A percentile compares a stretch with the other conserved stretches of the same genome.
Conservation (phyloP, 768 basidiomycete genomes). For the Termitomyces sp. region DNA sequence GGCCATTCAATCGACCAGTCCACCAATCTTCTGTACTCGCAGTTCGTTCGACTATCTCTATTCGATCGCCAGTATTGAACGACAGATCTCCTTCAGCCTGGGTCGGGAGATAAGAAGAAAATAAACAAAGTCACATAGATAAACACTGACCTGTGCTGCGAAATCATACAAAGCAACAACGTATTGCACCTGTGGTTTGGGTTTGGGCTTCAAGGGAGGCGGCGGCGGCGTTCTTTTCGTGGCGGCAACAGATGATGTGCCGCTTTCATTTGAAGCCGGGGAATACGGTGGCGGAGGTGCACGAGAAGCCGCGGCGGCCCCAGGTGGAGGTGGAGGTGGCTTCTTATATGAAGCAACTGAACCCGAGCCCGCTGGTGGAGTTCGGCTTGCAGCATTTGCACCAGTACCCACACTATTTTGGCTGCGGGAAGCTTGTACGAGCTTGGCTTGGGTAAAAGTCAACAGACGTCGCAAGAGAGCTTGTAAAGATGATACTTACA, state of each 20-base stretch:
- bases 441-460: constrained; percentile 43
- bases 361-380: constrained; percentile 30
- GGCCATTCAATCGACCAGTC: constrained; percentile 84
- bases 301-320: constrained; percentile 20
- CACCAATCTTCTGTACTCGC: constrained; percentile 93
- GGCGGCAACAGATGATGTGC: constrained; percentile 30
- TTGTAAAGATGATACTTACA: constrained; percentile 44
- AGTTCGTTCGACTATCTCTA: constrained; percentile 83
- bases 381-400: constrained; percentile 24
- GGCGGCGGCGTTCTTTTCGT: constrained; percentile 87
- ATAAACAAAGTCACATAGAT: not conserved
- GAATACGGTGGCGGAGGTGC: constrained; percentile 45
- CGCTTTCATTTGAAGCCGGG: constrained; percentile 19
- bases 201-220: constrained; percentile 86
- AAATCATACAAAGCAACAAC: constrained; percentile 96
- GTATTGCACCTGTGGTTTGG: constrained; percentile 65
- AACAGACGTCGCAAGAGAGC: not conserved
- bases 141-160: constrained; percentile 63
- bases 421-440: constrained; percentile 52
- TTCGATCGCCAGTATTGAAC: constrained; percentile 84
- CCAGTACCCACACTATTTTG: constrained; percentile 27
- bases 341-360: constrained; percentile 37
- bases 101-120: constrained; percentile 1
- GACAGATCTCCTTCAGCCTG: constrained; percentile 90
- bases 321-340: constrained; percentile 49